A percentile compares a stretch with the other conserved stretches of the same genome.
Evolutionary conservation across 2,329 filamentous ascomycete genomes (phyloP).

Genomic region (Fusarium sp.): DNA sequence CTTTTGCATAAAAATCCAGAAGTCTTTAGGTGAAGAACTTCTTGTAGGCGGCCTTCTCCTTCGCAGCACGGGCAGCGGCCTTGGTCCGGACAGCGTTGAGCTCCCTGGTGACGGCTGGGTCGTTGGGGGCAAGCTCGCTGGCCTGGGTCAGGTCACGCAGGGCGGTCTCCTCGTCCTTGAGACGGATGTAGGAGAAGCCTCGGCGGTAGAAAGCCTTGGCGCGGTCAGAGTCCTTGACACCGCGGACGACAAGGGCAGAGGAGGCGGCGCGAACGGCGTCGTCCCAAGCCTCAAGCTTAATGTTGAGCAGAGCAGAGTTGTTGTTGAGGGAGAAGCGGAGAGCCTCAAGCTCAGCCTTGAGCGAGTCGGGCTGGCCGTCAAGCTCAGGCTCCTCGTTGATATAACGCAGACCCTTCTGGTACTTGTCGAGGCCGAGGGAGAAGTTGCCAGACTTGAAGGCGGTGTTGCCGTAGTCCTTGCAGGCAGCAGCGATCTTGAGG

Average conservation of each 20-base stretch:
- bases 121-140: slow-evolving; percentile 77
- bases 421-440: slow-evolving; percentile 83
- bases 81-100: slow-evolving; percentile 82
- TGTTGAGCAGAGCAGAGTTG: slow-evolving; percentile 87
- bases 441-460: slow-evolving; percentile 87
- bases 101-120: slow-evolving; percentile 81
- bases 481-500: slow-evolving; percentile 81
- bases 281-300: slow-evolving; percentile 80
- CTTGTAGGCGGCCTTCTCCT: slow-evolving; percentile 92
- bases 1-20: background rate
- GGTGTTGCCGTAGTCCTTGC: slow-evolving; percentile 93
- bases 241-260: slow-evolving; percentile 76
- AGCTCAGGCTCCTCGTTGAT: slow-evolving; percentile 84
- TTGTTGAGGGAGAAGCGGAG: slow-evolving; percentile 89
- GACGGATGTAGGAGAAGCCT: slow-evolving; percentile 77
- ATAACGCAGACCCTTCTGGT: slow-evolving; percentile 92
- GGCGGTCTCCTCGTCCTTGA: slow-evolving; percentile 88
- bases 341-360: slow-evolving; percentile 74
- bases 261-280: slow-evolving; percentile 78
- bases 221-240: slow-evolving; percentile 79
- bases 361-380: slow-evolving; percentile 77
- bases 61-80: slow-evolving; percentile 78
- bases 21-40: slow-evolving; percentile 79
- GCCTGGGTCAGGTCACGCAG: slow-evolving; percentile 81
- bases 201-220: slow-evolving; percentile 92